phyloP scores from a whole-genome alignment of 2,329 filamentous ascomycete genomes.

The Xylaria sp. region DNA sequence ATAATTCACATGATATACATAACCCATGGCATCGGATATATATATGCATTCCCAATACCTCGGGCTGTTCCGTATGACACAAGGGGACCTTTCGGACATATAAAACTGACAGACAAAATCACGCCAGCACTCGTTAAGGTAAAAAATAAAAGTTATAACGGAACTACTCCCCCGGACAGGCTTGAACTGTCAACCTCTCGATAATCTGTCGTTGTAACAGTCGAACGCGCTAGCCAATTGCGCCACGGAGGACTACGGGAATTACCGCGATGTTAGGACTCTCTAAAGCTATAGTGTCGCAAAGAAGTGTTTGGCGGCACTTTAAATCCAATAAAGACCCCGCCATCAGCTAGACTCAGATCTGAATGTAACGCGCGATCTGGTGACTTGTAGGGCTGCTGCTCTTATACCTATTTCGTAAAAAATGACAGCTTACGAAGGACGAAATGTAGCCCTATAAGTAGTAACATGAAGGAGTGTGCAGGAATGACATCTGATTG shows the following conservation, averaged over 20 bases:
- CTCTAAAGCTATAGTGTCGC: not conserved
- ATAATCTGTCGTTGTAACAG: not conserved
- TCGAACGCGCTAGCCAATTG: conserved; percentile 22
- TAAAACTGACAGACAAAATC: not conserved
- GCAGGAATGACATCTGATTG: not conserved
- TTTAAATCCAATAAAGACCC: not conserved
- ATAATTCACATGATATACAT: no score
- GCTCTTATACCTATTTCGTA: not conserved
- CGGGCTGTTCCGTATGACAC: no score
- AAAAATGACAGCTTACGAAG: not conserved
- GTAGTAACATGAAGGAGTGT: not conserved
- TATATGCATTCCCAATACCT: no score
- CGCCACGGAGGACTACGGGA: conserved; percentile 11
- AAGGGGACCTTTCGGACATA: not conserved
- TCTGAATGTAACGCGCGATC: not conserved
- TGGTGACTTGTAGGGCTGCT: not conserved
- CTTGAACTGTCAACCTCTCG: conserved; percentile 23
- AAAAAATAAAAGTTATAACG: not conserved
- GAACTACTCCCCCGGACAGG: conserved; percentile 8
- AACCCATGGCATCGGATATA: no score
- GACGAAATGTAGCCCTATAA: not conserved
- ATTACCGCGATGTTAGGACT: not conserved
- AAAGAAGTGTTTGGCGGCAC: not conserved
- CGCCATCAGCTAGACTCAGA: not conserved
- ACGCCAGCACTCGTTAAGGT: not conserved